phyloP scores from a whole-genome alignment of 1,284 basidiomycete species.

The Ganoderma resinaceum region DNA sequence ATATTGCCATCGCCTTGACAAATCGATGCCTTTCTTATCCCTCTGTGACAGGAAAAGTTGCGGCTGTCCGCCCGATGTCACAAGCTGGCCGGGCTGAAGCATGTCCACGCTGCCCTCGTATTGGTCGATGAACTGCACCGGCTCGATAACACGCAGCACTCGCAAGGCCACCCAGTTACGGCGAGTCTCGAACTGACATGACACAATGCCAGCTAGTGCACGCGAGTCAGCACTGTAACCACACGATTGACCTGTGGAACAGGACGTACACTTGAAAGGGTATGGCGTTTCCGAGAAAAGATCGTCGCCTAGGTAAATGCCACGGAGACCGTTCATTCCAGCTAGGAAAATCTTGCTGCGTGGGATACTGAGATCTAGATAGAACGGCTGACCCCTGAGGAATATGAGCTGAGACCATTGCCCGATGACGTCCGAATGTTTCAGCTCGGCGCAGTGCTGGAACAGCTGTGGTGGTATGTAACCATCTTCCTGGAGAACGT shows the following conservation, averaged over 20 bases:
- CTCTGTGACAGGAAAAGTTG: not conserved
- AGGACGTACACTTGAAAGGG: conserved; percentile 16
- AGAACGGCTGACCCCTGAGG: conserved; percentile 12
- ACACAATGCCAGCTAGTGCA: conserved; percentile 11
- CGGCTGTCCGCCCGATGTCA: not conserved
- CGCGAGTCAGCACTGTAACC: not conserved
- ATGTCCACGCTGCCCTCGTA: not conserved
- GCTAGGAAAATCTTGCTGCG: not conserved
- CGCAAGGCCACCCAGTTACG: conserved; percentile 4
- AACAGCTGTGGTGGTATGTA: not conserved
- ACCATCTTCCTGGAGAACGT: conserved; percentile 3
- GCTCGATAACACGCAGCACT: conserved; percentile 23
- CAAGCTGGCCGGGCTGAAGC: not conserved
- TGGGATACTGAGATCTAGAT: conserved; percentile 5
- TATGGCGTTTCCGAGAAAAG: not conserved
- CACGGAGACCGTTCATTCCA: not conserved
- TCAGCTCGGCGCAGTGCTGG: not conserved
- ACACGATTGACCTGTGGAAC: not conserved
- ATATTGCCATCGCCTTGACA: not conserved
- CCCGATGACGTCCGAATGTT: not conserved
- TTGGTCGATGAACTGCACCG: conserved; percentile 8
- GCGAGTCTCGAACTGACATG: conserved; percentile 2
- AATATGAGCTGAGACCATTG: conserved; percentile 13
- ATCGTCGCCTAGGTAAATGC: not conserved
- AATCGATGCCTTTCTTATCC: not conserved